Evolutionary conservation across 495 filamentous ascomycete species (phyloP), one percentile per base, ranked within the genome.

Genomic region (Corynascus novoguineensis): DNA sequence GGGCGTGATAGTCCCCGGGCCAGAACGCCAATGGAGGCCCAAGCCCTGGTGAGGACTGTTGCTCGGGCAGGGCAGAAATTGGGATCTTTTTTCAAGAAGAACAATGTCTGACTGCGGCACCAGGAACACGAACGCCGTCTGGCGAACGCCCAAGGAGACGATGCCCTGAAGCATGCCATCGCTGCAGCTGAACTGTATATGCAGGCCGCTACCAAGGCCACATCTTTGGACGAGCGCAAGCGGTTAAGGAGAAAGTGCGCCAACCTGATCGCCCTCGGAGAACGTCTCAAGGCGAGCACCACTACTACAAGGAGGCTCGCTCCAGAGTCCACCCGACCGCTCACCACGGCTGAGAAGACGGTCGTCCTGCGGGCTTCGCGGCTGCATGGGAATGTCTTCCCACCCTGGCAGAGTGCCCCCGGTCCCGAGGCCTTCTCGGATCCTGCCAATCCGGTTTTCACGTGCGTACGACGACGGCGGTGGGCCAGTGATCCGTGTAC

Each of bases 301-400:
- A 59, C 62, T 35, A 53, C 42, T 22, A 53, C 55, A 2, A 37
- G 63, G 11, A 60, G 64, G 1, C 68, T 66, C 42, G 62, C 74
- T 15, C 79, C 84, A n/a, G 64, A 71, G 17, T 85, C 85, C 19
- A 80, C 75, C 14, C 84, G 88, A 22, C 74, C 78, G 55, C 75
- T 87, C 49, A 79, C 88, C 8, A 86, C 78, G 5, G 76, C 80
- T 24, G 95, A 97, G 62, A 76, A 93, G 63, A 86, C 88, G 19
- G 84, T 97, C 29, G 70, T 97, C 7, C 75, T 90, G 10, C 83
- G 86, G 58, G 82, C 83, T 3, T 90, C 90, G 14, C 86, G 84
- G 50, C 71, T 98, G 10, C 87, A 95, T 65, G 87, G 87, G 8
- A 86, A 82, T 58, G 75, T 82, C 4, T 97, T 95, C 62, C 89